Conservation (phyloP, 169 alveolate genomes). For the Cryptosporidium ryanae region DNA sequence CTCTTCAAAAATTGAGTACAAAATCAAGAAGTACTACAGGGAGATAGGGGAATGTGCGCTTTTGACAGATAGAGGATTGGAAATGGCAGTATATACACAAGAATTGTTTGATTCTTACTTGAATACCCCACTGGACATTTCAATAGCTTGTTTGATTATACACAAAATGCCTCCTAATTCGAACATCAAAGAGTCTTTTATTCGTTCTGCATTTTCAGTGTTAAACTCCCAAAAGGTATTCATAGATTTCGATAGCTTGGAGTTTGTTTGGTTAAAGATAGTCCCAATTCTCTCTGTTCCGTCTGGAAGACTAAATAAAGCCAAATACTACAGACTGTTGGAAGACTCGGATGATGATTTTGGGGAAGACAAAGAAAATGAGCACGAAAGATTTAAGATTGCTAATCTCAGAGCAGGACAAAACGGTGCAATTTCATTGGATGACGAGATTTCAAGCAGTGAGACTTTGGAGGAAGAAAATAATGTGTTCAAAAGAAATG, state of each 20-base stretch:
- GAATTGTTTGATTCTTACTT: slow-evolving; percentile 5
- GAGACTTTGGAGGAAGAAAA: background rate
- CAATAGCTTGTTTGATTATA: slow-evolving; percentile 31
- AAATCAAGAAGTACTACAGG: slow-evolving; percentile 1
- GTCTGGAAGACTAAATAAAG: slow-evolving; percentile 27
- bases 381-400: too few species aligned
- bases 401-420: background rate
- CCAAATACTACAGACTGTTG: slow-evolving; percentile 26
- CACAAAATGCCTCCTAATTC: slow-evolving; percentile 35
- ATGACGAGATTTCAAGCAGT: background rate
- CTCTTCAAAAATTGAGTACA: slow-evolving; percentile 17
- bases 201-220: slow-evolving; percentile 41
- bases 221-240: background rate
- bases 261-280: slow-evolving; percentile 30
- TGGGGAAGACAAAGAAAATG: background rate
- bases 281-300: slow-evolving; percentile 31
- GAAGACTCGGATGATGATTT: background rate
- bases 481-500: background rate
- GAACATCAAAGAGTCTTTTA: slow-evolving; percentile 41
- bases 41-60: slow-evolving; percentile 32
- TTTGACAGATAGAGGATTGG: slow-evolving; percentile 57
- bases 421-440: slow-evolving; percentile 1
- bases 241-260: slow-evolving; percentile 4
- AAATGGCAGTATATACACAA: slow-evolving; percentile 29
- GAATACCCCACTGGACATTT: background rate